Percentiles rank a stretch among this genome's conserved stretches.
Conservation (phyloP, 495 filamentous ascomycete genomes). For the Trichoderma asperelloides region DNA sequence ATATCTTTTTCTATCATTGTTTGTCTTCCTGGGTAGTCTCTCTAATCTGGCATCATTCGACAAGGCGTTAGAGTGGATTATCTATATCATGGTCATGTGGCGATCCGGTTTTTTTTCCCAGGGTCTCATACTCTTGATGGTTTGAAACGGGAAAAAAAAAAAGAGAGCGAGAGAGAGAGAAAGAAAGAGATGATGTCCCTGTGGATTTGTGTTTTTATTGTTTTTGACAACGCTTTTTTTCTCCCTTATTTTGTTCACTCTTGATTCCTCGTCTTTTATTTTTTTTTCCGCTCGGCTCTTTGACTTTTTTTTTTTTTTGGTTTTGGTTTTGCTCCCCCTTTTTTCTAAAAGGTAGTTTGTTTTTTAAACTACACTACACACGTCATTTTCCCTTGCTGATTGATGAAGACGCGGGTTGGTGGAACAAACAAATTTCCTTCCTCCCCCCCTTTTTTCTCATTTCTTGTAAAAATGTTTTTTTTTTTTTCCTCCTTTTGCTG, state of each 20-base stretch:
- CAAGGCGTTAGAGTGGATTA: conserved; percentile 11
- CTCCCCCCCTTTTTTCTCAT: neutral
- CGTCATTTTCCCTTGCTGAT: neutral
- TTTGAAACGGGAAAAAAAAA: neutral
- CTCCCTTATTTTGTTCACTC: neutral
- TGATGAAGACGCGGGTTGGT: neutral
- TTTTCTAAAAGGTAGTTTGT: neutral
- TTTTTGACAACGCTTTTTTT: conserved; percentile 5
- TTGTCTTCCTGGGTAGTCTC: neutral
- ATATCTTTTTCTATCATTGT: neutral
- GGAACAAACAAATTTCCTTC: neutral
- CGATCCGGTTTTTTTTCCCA: conserved; percentile 5
- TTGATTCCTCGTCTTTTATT: neutral
- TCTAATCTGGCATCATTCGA: conserved; percentile 9
- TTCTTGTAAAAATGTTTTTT: conserved; percentile 2
- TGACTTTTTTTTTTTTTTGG: neutral
- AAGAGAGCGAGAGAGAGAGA: neutral
- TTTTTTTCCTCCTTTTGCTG: neutral
- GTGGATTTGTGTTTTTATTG: neutral
- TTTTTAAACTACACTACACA: neutral
- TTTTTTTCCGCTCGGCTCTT: neutral
- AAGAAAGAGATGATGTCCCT: conserved; percentile 2
- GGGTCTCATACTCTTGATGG: neutral
- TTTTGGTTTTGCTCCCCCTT: neutral
- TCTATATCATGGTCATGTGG: conserved; percentile 9